phyloP scores from a whole-genome alignment of 164 flowering plant species.

The Magnolia kwangsiensis region DNA sequence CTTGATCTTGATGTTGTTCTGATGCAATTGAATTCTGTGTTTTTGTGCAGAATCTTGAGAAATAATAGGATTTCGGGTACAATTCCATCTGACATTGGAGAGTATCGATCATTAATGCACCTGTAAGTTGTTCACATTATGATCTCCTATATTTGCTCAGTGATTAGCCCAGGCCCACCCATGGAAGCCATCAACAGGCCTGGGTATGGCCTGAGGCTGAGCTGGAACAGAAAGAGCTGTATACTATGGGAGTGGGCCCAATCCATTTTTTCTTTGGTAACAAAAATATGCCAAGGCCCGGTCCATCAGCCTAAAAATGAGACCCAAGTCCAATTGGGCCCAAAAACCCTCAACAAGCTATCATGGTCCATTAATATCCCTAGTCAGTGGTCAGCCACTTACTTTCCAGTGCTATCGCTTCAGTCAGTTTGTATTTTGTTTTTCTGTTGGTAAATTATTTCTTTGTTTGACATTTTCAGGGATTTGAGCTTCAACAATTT shows the following conservation, averaged over 20 bases:
- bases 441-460: neutral
- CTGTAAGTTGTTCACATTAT: conserved; percentile 44
- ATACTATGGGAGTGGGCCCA: conserved; percentile 1
- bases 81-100: conserved; percentile 57
- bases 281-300: neutral
- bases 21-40: neutral
- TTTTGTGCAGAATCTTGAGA: conserved; percentile 48
- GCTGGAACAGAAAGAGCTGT: neutral
- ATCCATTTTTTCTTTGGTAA: neutral
- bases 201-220: no score
- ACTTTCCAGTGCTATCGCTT: neutral
- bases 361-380: neutral
- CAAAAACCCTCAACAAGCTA: neutral
- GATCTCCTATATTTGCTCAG: no score
- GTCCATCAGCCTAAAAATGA: no score
- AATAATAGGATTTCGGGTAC: conserved; percentile 57
- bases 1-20: neutral
- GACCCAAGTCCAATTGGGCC: neutral
- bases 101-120: conserved; percentile 29
- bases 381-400: neutral
- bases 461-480: conserved; percentile 1
- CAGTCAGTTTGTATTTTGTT: neutral
- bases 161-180: no score
- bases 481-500: conserved; percentile 23
- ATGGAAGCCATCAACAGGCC: no score